Conservation (phyloP, 192 early-diverging fungal genomes). For the Blastocladiella britannica region DNA sequence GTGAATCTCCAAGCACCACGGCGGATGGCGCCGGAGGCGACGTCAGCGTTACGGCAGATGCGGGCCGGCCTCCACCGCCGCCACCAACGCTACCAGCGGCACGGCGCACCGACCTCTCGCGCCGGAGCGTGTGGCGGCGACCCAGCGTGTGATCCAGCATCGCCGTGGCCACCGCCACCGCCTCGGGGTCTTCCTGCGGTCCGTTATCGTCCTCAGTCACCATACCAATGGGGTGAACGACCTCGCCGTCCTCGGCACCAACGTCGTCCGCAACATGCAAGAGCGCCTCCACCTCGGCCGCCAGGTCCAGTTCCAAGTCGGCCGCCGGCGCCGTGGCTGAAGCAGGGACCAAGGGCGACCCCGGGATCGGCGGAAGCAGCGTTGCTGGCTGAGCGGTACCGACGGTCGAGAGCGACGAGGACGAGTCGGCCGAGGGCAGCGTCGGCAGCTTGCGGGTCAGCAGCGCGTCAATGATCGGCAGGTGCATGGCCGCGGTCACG, state of each 20-base stretch:
- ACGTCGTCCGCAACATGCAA: neutral
- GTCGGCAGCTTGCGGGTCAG: neutral
- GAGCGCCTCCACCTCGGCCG: neutral
- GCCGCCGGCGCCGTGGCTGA: too few relatives aligned
- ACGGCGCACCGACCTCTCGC: neutral
- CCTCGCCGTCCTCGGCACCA: neutral
- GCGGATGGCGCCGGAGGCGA: too few relatives aligned
- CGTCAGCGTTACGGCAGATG: too few relatives aligned
- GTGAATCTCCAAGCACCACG: too few relatives aligned
- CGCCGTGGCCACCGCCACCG: neutral
- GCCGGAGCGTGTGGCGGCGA: neutral
- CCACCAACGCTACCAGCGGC: too few relatives aligned
- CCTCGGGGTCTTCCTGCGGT: neutral
- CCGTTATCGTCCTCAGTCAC: neutral
- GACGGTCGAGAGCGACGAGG: too few relatives aligned
- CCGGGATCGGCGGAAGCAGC: too few relatives aligned
- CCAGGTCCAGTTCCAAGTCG: neutral
- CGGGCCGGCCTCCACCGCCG: too few relatives aligned
- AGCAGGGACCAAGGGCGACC: too few relatives aligned
- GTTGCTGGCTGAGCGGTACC: neutral
- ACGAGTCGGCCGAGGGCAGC: neutral
- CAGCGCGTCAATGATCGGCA: neutral
- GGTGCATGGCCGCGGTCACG: neutral
- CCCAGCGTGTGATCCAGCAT: neutral
- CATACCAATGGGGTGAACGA: neutral